Evolutionary conservation across 225 moss, liverwort and hornwort genomes (phyloP), one percentile per base, ranked within the genome.

Genomic region (Bryoerythrophyllum caledonicum): DNA sequence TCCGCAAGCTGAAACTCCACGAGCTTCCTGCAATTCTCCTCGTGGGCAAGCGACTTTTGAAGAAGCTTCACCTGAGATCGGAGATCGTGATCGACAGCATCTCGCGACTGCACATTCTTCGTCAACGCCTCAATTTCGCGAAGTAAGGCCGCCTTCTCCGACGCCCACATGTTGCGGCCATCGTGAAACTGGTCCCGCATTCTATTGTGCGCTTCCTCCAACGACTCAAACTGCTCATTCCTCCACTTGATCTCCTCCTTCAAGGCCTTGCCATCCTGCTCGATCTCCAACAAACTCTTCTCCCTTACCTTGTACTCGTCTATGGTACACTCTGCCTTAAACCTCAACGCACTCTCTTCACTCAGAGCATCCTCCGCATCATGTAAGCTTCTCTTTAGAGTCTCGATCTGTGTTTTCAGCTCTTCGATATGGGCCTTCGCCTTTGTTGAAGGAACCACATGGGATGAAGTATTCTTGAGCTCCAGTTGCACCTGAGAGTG

Each of bases 201-300:
- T 64, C 79, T 81, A 11, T 79, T 82, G 70, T 93, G 91, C 25
- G 93, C 95, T 63, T 91, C 90, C 68, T 91, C 93, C 7, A 96
- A 82, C 3, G 86, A 89, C 66, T 88, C 89, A 34, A 93, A 93
- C 68, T 93, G 95, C 82, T 96, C 95, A 34, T 96, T 91, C 72
- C 84, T 84, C 93, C 95, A 96, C 76, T 91, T 96, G 10, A 85
- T 70, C 56, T 88, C 86, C 73, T 82, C 91, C 74, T 88, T 80
- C 73, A 91, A 81, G 35, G 68, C 75, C 38, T 81, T 82, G 58
- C 81, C 63, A 49, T 84, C 81, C 76, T 87, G 83, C 63, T 96
- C 95, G 67, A 89, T 67, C 68, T 87, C 84, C 74, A 87, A 70
- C n/a, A 90, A 73, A 25, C 76, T 58, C 65, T 87, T 93, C 74